These are phyloP conservation scores for Fagopyrum esculentum DNA, from an alignment of 148 eudicot genomes.

Conservation along the genomic window DNA sequence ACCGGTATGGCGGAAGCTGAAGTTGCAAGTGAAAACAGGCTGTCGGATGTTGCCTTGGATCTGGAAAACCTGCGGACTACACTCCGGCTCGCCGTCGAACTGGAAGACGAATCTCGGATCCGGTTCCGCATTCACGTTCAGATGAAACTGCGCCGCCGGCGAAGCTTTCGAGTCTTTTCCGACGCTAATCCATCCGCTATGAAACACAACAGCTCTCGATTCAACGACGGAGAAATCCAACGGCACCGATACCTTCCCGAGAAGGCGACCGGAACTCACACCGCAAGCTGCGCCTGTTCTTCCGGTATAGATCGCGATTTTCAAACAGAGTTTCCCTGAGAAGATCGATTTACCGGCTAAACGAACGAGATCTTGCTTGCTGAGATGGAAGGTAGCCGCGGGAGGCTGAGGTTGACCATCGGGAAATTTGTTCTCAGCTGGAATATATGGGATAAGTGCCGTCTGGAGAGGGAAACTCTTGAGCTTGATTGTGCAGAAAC, in stretches of 20 bases:
- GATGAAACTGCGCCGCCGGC: constrained; percentile 32
- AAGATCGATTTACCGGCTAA: background rate
- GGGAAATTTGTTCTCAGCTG: constrained; percentile 18
- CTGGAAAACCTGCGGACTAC: constrained; percentile 87
- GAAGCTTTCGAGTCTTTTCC: constrained; percentile 18
- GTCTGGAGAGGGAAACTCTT: constrained; percentile 40
- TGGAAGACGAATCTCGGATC: constrained; percentile 83
- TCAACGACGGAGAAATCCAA: constrained; percentile 42
- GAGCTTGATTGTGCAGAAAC: constrained; percentile 60
- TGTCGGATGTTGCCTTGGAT: constrained; percentile 68
- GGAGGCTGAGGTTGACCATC: constrained; percentile 23
- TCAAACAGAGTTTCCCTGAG: background rate
- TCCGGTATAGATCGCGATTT: constrained; percentile 22
- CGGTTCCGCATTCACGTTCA: constrained; percentile 57
- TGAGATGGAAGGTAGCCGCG: constrained; percentile 15
- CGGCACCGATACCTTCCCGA: constrained; percentile 44
- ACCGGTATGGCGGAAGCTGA: constrained; percentile 48
- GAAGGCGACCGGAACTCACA: constrained; percentile 38
- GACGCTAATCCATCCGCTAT: constrained; percentile 68
- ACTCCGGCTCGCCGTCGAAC: constrained; percentile 83
- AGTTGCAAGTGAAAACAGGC: constrained; percentile 83
- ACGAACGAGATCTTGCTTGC: background rate
- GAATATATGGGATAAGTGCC: constrained; percentile 34
- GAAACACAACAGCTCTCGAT: constrained; percentile 28
- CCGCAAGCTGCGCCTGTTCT: constrained; percentile 17